Conservation (phyloP, 2,329 filamentous ascomycete genomes). For the Aulographum hederae region DNA sequence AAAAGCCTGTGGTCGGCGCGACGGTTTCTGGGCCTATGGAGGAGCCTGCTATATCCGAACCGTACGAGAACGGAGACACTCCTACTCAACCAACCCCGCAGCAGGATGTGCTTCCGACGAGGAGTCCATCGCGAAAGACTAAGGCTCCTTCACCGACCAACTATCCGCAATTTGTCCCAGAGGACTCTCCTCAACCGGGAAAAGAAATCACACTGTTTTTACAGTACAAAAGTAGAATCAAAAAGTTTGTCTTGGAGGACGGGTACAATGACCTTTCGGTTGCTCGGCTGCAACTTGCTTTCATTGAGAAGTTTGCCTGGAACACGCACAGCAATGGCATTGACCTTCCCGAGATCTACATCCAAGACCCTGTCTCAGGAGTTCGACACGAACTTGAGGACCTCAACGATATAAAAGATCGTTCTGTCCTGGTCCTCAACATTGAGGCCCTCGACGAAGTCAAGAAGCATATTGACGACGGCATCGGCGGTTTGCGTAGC, state of each 20-base stretch:
- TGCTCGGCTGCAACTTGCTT: constrained; percentile 77
- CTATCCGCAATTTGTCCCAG: constrained; percentile 24
- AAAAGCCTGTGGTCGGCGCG: constrained; percentile 13
- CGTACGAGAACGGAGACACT: constrained; percentile 5
- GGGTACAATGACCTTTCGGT: constrained; percentile 73
- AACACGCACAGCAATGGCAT: constrained; percentile 88
- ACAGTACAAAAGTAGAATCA: constrained; percentile 93
- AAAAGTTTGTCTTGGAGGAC: constrained; percentile 80
- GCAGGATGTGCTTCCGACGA: constrained; percentile 8
- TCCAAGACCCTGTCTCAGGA: constrained; percentile 87
- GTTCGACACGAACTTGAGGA: constrained; percentile 96
- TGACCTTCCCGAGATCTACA: constrained; percentile 92
- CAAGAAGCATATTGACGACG: constrained; percentile 89
- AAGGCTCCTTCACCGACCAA: constrained; percentile 21
- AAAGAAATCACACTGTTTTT: constrained; percentile 89
- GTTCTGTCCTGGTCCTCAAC: constrained; percentile 87
- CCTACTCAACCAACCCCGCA: background rate
- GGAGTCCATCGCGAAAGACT: constrained; percentile 13
- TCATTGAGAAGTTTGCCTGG: constrained; percentile 99
- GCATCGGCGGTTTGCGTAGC: constrained; percentile 58
- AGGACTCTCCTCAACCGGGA: constrained; percentile 49
- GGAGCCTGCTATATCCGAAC: constrained; percentile 11
- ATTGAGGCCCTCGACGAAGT: constrained; percentile 89
- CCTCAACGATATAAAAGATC: constrained; percentile 79
- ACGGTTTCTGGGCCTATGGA: constrained; percentile 17